Conservation (phyloP, 139 green algal genomes). For the Chlamydomonas asymmetrica region DNA sequence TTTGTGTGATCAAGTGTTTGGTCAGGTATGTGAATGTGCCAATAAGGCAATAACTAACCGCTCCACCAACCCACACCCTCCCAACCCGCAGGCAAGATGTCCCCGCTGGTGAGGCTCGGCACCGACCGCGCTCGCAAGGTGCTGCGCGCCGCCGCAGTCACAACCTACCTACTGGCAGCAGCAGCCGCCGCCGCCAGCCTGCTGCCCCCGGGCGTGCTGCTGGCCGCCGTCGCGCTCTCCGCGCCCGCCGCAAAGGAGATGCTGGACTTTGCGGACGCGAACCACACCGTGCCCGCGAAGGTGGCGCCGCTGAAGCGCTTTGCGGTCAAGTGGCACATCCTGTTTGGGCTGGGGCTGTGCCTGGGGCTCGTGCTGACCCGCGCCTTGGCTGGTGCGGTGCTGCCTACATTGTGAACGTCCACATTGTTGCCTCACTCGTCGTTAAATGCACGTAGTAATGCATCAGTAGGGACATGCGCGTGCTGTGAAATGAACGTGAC, state of each 20-base stretch:
- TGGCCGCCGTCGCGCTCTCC: constrained; percentile 26
- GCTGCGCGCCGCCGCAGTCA: constrained; percentile 21
- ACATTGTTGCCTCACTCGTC: too few species aligned
- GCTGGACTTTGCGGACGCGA: constrained; percentile 39
- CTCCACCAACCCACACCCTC: too few species aligned
- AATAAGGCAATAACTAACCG: too few species aligned
- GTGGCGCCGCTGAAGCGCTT: constrained; percentile 63
- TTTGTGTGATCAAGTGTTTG: too few species aligned
- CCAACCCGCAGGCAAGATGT: constrained; percentile 84
- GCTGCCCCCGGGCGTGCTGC: constrained; percentile 21
- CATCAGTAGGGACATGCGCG: too few species aligned
- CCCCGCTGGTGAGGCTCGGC: constrained; percentile 84
- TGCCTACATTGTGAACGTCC: too few species aligned
- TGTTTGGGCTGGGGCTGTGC: constrained; percentile 40
- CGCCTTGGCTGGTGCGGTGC: too few species aligned
- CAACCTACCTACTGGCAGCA: constrained; percentile 20
- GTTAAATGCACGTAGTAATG: too few species aligned
- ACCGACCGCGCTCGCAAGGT: constrained; percentile 45
- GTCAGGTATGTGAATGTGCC: too few species aligned
- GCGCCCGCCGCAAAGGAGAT: constrained; percentile 29
- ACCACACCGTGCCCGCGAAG: constrained; percentile 38
- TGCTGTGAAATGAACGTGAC: too few species aligned
- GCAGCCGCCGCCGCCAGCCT: constrained; percentile 7
- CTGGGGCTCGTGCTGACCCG: constrained; percentile 37
- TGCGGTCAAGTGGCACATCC: constrained; percentile 62